A percentile compares a stretch with the other conserved stretches of the same genome.
phyloP scores from a whole-genome alignment of 1,284 basidiomycete species.

The Leccinum pachyderme region DNA sequence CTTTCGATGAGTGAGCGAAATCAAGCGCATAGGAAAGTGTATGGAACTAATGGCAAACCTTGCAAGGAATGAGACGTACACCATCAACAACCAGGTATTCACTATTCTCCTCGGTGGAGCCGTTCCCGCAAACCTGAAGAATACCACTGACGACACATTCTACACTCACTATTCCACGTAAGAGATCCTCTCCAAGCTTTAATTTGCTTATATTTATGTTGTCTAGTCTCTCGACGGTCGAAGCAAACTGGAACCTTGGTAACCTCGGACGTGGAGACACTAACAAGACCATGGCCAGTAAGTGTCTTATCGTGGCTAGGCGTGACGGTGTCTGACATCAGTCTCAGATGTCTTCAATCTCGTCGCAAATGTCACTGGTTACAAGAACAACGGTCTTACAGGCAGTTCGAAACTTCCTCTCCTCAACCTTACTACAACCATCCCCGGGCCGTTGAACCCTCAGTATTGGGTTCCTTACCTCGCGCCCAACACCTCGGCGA shows the following conservation, averaged over 20 bases:
- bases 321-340: not conserved
- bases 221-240: slow-evolving; percentile 48
- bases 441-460: slow-evolving; percentile 37
- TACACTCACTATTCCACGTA: slow-evolving; percentile 63
- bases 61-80: slow-evolving; percentile 47
- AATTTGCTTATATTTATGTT: not conserved
- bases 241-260: slow-evolving; percentile 64
- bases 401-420: slow-evolving; percentile 26
- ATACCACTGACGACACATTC: slow-evolving; percentile 51
- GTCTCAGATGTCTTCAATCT: slow-evolving; percentile 44
- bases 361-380: slow-evolving; percentile 41
- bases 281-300: slow-evolving; percentile 37
- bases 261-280: slow-evolving; percentile 58
- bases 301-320: slow-evolving; percentile 2
- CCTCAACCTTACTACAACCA: slow-evolving; percentile 28
- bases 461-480: slow-evolving; percentile 40
- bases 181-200: not conserved
- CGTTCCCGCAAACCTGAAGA: slow-evolving; percentile 42
- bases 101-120: slow-evolving; percentile 52
- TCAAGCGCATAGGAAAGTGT: not conserved
- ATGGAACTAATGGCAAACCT: not conserved
- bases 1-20: slow-evolving; percentile 41
- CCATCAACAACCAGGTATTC: slow-evolving; percentile 46
- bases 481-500: slow-evolving; percentile 39
- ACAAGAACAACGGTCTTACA: slow-evolving; percentile 33